Conservation (phyloP, 257 asterid species). For the Rehmannia glutinosa region DNA sequence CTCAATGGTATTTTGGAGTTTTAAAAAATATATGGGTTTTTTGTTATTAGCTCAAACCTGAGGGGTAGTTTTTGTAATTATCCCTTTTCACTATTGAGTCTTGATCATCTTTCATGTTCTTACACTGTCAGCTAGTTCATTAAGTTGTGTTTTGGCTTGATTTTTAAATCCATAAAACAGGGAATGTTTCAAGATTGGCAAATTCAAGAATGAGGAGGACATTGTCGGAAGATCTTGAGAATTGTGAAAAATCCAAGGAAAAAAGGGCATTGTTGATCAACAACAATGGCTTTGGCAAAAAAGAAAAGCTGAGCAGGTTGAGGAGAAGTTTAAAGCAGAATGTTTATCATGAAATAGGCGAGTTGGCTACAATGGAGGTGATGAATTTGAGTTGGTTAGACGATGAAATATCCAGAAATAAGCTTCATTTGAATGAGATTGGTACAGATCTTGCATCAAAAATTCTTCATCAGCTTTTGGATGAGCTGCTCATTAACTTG, state of each 20-base stretch:
- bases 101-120: neutral
- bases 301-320: neutral
- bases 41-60: no score
- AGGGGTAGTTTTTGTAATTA: no score
- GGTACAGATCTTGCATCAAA: conserved; percentile 33
- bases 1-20: no score
- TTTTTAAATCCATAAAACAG: conserved; percentile 21
- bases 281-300: neutral
- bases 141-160: neutral
- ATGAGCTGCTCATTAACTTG: conserved; percentile 31
- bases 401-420: conserved; percentile 16
- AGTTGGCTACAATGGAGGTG: conserved; percentile 42
- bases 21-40: no score
- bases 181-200: conserved; percentile 35
- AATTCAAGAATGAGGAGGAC: conserved; percentile 57
- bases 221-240: conserved; percentile 48
- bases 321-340: neutral
- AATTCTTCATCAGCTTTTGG: conserved; percentile 46
- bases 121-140: neutral
- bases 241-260: conserved; percentile 24
- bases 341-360: conserved; percentile 32
- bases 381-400: conserved; percentile 36
- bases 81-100: neutral
- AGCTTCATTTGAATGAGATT: conserved; percentile 32
- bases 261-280: neutral